phyloP scores from a whole-genome alignment of 1,284 basidiomycete genomes.

The Athelia psychrophila region DNA sequence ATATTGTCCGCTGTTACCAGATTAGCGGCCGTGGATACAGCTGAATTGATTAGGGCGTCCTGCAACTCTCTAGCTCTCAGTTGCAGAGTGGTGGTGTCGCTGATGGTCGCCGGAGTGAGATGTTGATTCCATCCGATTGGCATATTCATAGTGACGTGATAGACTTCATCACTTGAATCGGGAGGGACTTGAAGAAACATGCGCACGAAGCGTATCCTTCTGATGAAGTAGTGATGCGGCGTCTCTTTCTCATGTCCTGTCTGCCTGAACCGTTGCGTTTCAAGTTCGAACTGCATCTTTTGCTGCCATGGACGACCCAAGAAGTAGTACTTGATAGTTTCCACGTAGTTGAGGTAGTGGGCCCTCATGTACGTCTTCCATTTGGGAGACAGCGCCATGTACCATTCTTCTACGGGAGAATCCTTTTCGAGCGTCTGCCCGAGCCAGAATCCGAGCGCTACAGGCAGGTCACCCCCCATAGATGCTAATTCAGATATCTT shows the following conservation, averaged over 20 bases:
- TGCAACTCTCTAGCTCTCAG: background rate
- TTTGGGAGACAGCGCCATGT: background rate
- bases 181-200: background rate
- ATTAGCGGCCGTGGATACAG: background rate
- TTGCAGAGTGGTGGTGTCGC: background rate
- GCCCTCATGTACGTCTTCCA: background rate
- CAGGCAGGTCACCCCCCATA: background rate
- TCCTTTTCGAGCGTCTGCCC: background rate
- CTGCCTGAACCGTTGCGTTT: background rate
- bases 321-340: background rate
- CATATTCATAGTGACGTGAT: background rate
- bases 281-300: background rate
- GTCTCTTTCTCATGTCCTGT: background rate
- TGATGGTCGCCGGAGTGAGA: background rate
- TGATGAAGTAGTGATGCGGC: background rate
- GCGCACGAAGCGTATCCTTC: background rate
- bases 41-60: background rate
- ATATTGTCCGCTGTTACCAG: background rate
- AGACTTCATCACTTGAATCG: background rate
- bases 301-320: background rate
- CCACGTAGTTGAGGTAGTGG: background rate
- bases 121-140: background rate
- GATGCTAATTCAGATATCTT: background rate
- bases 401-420: background rate
- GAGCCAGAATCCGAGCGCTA: background rate